Conservation (phyloP, 768 basidiomycete species). For the Boletus bicolor region DNA sequence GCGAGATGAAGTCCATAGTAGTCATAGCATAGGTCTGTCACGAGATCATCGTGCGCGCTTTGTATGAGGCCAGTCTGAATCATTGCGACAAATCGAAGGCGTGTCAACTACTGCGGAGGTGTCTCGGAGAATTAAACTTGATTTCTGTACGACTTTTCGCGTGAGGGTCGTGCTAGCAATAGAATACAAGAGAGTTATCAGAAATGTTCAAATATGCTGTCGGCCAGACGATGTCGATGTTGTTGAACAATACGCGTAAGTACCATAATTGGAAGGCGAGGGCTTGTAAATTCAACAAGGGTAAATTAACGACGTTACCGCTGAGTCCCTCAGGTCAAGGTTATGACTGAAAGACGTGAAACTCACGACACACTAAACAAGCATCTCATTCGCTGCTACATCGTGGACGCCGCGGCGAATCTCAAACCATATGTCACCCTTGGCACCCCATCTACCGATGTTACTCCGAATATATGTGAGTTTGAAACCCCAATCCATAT, state of each 20-base stretch:
- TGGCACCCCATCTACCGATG: too few relatives aligned
- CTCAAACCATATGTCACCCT: too few relatives aligned
- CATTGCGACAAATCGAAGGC: constrained; percentile 37
- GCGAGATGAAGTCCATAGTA: constrained; percentile 84
- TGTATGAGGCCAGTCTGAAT: constrained; percentile 79
- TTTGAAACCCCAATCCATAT: too few relatives aligned
- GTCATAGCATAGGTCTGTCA: constrained; percentile 86
- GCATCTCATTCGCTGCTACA: too few relatives aligned
- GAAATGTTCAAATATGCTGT: background rate
- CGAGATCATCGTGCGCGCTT: constrained; percentile 74
- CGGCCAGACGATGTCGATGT: background rate
- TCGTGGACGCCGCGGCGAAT: too few relatives aligned
- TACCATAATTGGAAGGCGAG: constrained; percentile 4
- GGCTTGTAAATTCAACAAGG: background rate
- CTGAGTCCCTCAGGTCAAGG: too few relatives aligned
- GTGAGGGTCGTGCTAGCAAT: background rate
- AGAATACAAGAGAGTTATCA: background rate
- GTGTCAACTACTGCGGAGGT: background rate
- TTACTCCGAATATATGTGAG: too few relatives aligned
- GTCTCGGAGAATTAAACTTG: background rate
- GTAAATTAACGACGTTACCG: too few relatives aligned
- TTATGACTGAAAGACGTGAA: too few relatives aligned
- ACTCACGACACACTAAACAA: too few relatives aligned
- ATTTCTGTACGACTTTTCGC: background rate
- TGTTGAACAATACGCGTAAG: background rate